phyloP scores from a whole-genome alignment of 139 green algal species.

The Pycnococcus provasolii region DNA sequence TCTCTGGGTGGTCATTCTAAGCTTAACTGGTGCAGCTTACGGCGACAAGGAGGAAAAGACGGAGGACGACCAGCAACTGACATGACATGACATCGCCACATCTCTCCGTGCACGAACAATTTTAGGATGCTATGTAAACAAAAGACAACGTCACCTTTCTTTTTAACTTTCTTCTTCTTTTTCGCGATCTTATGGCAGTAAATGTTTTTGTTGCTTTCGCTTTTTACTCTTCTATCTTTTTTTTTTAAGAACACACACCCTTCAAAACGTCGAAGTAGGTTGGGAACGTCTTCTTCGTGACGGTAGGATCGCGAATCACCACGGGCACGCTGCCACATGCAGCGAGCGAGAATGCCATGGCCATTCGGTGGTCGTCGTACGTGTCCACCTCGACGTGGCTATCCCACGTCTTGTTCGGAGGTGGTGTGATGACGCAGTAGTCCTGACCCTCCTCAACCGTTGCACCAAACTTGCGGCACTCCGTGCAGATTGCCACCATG shows the following conservation, averaged over 20 bases:
- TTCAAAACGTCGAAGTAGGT: constrained; percentile 31
- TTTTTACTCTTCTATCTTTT: background rate
- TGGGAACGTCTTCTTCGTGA: constrained; percentile 39
- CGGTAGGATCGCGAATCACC: constrained; percentile 42
- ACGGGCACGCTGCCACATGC: constrained; percentile 33
- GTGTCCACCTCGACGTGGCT: constrained; percentile 38
- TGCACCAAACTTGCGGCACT: constrained; percentile 50
- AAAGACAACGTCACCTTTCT: background rate
- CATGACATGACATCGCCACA: too few species aligned
- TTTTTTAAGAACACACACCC: background rate
- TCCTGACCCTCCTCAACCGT: constrained; percentile 75
- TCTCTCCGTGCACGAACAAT: too few species aligned
- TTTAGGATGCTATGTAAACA: too few species aligned
- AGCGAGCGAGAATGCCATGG: constrained; percentile 48
- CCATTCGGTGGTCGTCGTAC: constrained; percentile 54
- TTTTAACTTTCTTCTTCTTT: background rate
- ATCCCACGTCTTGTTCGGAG: constrained; percentile 26
- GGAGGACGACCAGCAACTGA: too few species aligned
- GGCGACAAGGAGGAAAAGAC: too few species aligned
- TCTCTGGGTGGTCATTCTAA: constrained; percentile 32
- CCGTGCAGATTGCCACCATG: constrained; percentile 93
- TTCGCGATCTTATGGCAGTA: background rate
- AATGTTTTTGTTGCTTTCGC: background rate
- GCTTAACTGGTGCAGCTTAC: too few species aligned
- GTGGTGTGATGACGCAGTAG: constrained; percentile 92